Percentiles rank a stretch among this genome's conserved stretches.
Evolutionary conservation across 2,329 filamentous ascomycete genomes (phyloP).

Genomic region (Neophaeococcomyces mojaviensis): DNA sequence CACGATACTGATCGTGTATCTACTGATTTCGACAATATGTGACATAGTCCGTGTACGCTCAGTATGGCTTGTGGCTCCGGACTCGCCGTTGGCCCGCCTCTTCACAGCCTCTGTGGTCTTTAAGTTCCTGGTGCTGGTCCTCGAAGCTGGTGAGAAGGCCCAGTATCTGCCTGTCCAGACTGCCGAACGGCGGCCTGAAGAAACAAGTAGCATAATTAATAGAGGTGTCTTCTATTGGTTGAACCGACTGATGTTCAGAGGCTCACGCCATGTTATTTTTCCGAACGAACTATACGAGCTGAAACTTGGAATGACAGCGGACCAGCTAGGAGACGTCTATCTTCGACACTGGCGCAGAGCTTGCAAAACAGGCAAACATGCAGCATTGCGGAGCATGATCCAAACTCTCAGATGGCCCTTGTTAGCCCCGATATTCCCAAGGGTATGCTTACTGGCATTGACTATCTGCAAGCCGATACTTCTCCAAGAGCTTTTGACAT

Average conservation of each 20-base stretch:
- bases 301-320: background rate
- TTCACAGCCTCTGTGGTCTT: conserved; percentile 27
- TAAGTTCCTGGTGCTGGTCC: conserved; percentile 37
- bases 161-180: conserved; percentile 34
- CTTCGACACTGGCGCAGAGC: too few relatives aligned
- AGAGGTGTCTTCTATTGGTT: conserved; percentile 48
- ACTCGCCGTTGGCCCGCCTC: background rate
- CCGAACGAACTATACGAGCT: background rate
- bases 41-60: conserved; percentile 38
- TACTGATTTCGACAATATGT: conserved; percentile 35
- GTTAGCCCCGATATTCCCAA: too few relatives aligned
- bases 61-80: conserved; percentile 13
- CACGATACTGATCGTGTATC: conserved; percentile 31
- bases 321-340: background rate
- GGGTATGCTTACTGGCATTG: too few relatives aligned
- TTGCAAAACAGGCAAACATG: too few relatives aligned
- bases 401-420: too few relatives aligned
- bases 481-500: background rate
- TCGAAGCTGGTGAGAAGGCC: conserved; percentile 42
- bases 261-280: conserved; percentile 35
- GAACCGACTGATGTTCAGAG: conserved; percentile 45
- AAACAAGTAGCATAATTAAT: conserved; percentile 45
- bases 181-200: conserved; percentile 40
- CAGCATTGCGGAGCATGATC: too few relatives aligned
- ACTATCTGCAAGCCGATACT: background rate